A percentile compares a stretch with the other conserved stretches of the same genome.
These are phyloP conservation scores for Debaryomycetaceae sp. DNA, from an alignment of 1,139 yeast species.

Conservation along the genomic window DNA sequence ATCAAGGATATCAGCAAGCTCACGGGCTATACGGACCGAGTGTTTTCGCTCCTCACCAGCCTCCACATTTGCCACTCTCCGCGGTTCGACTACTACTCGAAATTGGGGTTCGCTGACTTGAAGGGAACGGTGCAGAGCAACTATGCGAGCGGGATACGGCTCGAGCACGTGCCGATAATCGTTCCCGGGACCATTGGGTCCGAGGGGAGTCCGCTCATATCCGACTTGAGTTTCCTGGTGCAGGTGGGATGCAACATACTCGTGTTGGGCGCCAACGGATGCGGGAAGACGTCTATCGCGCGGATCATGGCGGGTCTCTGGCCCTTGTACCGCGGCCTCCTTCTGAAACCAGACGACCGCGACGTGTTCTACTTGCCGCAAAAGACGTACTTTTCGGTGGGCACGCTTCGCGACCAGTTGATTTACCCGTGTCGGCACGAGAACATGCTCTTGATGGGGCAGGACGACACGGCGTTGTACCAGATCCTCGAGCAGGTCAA, in stretches of 20 bases:
- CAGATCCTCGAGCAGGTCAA: slow-evolving; percentile 66
- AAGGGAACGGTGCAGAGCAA: slow-evolving; percentile 76
- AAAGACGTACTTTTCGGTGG: slow-evolving; percentile 66
- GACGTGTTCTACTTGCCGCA: slow-evolving; percentile 76
- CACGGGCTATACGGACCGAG: slow-evolving; percentile 85
- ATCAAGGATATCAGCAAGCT: slow-evolving; percentile 86
- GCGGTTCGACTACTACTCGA: slow-evolving; percentile 52
- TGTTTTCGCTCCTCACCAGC: slow-evolving; percentile 62
- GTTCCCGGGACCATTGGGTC: slow-evolving; percentile 60
- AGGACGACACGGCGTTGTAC: slow-evolving; percentile 58
- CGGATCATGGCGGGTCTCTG: slow-evolving; percentile 81
- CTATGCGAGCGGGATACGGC: slow-evolving; percentile 61
- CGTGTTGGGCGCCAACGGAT: slow-evolving; percentile 79
- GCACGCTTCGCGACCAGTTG: slow-evolving; percentile 78
- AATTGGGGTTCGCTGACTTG: slow-evolving; percentile 43
- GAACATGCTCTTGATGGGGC: slow-evolving; percentile 68
- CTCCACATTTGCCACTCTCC: slow-evolving; percentile 77
- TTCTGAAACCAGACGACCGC: slow-evolving; percentile 67
- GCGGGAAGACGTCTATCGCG: slow-evolving; percentile 83
- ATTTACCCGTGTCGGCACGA: slow-evolving; percentile 75
- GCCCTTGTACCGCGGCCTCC: slow-evolving; percentile 79
- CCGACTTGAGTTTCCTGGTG: slow-evolving; percentile 52
- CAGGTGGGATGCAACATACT: slow-evolving; percentile 61
- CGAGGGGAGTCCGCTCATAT: slow-evolving; percentile 42
- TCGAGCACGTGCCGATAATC: slow-evolving; percentile 74